Evolutionary conservation across 495 filamentous ascomycete genomes (phyloP), one percentile per base, ranked within the genome.

Genomic region (Annulohypoxylon nitens): DNA sequence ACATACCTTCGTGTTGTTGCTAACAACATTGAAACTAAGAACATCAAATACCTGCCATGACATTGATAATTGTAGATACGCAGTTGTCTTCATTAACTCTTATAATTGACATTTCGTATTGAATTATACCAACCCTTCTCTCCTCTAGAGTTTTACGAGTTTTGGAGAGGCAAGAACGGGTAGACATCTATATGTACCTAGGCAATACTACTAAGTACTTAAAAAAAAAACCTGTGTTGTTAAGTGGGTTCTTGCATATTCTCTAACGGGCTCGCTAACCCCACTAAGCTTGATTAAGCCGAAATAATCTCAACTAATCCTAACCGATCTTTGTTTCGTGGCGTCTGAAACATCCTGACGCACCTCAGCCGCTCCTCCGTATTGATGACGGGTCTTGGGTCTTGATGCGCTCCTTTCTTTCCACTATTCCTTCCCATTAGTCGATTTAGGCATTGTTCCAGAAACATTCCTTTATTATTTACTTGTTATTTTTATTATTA

Each of bases 361-460:
- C 72, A 71, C 53, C 70, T 18, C 51, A 63, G 51, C 57, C 23
- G 36, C 63, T 74, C 75, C 64, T 72, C 57, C 62, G 41, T 47
- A 33, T 26, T 16, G 43, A 20, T 47, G 43, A 47, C 16, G 43
- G 20, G 20, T 23, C 20, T 23, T 23, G 20, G 20, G n/a, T 2
- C 43, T 16, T 18, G 43, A 33, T 34, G 20, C 26, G 18, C 67
- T 73, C 63, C 61, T 66, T 74, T 62, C 23, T 47, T 58, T 47
- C 47, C 23, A 30, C 30, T 45, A 6, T 70, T 64, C 57, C 50
- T 58, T 61, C 51, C 71, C 37, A 60, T 60, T 60, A 60, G 57
- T 39, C 20, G 51, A 34, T 66, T 78, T 74, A 73, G 70, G 75
- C 69, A 79, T 77, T 78, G 75, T 76, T 77, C 77, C 75, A 74